Conservation (phyloP, 2,329 filamentous ascomycete species). For the Arthrobotrys sinensis region DNA sequence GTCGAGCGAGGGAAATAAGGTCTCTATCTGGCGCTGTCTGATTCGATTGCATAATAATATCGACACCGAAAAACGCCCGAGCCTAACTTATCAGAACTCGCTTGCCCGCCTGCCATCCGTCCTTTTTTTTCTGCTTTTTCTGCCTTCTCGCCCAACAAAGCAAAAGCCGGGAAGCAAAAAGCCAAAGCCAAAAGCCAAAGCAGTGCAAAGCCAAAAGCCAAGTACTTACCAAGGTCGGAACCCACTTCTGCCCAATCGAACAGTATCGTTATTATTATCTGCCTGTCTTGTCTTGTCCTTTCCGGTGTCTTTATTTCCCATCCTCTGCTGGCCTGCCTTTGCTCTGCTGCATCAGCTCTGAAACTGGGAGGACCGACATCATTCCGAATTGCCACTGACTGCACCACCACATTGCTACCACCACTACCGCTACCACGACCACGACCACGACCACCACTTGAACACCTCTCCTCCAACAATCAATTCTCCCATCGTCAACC, state of each 20-base stretch:
- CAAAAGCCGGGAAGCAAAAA: slow-evolving; percentile 6
- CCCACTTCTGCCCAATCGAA: slow-evolving; percentile 15
- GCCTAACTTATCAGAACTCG: slow-evolving; percentile 22
- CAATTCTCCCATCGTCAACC: slow-evolving; percentile 17
- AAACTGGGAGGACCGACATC: slow-evolving; percentile 41
- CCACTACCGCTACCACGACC: neutral
- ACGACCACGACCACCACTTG: neutral
- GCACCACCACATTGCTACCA: slow-evolving; percentile 4
- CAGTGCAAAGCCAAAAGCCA: slow-evolving; percentile 4
- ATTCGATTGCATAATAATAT: slow-evolving; percentile 41
- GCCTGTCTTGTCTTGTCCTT: neutral
- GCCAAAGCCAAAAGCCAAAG: slow-evolving; percentile 15
- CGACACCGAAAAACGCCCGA: slow-evolving; percentile 32
- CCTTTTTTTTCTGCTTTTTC: slow-evolving; percentile 1
- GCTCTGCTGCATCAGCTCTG: neutral
- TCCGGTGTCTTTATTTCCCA: slow-evolving; percentile 2
- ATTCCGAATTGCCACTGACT: slow-evolving; percentile 59
- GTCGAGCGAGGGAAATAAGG: neutral
- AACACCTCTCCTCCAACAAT: slow-evolving; percentile 6
- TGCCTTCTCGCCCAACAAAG: slow-evolving; percentile 34
- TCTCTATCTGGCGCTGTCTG: slow-evolving; percentile 6
- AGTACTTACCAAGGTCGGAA: slow-evolving; percentile 10
- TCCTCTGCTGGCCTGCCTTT: neutral
- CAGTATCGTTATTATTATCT: neutral
- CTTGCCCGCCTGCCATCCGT: slow-evolving; percentile 7